Evolutionary conservation across 78 protist genomes (phyloP).

Genomic region (Dictyostelium citrinum): DNA sequence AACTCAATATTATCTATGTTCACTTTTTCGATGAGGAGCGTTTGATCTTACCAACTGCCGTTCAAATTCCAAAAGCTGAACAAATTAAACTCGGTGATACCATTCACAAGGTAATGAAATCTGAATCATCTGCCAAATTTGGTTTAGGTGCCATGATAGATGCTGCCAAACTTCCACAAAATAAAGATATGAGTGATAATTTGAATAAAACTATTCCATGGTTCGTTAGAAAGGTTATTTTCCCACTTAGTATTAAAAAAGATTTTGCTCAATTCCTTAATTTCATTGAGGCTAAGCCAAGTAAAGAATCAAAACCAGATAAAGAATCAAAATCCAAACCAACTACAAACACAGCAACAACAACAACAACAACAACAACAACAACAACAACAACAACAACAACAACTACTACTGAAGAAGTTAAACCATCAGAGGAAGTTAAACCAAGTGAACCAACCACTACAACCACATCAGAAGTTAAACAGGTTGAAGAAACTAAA

Average conservation of each 20-base stretch:
- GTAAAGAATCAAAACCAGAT: neutral
- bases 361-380: neutral
- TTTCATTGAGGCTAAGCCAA: neutral
- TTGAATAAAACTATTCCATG: constrained; percentile 40
- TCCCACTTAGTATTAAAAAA: neutral
- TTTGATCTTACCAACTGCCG: neutral
- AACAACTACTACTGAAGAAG: neutral
- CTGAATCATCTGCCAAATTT: neutral
- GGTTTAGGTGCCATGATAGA: neutral
- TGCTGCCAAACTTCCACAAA: neutral
- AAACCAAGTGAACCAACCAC: neutral
- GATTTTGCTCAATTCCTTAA: constrained; percentile 17
- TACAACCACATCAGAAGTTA: neutral
- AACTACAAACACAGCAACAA: too few relatives aligned
- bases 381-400: neutral
- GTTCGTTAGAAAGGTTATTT: constrained; percentile 23
- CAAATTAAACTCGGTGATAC: constrained; percentile 21
- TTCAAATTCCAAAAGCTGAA: constrained; percentile 2
- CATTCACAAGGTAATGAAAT: neutral
- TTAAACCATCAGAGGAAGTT: neutral
- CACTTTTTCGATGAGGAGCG: constrained; percentile 58
- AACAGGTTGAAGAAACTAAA: neutral
- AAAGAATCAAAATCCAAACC: neutral
- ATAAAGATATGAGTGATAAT: neutral
- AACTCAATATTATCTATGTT: neutral